Base-by-base conservation (phyloP, 1,139 yeast genomes). In the Protomyces macrosporus region DNA sequence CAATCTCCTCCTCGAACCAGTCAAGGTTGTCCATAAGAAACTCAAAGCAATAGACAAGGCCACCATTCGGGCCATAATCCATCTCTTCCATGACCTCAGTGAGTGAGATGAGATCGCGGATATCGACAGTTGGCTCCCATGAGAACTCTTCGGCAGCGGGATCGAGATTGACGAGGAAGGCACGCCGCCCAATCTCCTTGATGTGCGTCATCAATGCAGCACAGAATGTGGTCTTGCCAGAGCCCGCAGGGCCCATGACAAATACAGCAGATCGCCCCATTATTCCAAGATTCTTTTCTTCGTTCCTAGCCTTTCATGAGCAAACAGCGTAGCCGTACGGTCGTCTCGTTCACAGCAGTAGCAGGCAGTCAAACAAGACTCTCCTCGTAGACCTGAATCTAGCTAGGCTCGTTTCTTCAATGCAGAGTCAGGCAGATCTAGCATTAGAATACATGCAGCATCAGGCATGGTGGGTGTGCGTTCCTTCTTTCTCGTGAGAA, bases 211-310 rank as follows among this genome's bases (percentile, higher is more conserved):
- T 87, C 67, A 93, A 82, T 12, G 96, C 80, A 72, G 88, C 88
- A 77, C 98, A 91, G 73, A 93, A 93, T 0, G 98, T 90, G 59
- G 90, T 84, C 75, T 86, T 93, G 9, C 98, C 98, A 12, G 88
- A 98, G 45, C 98, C 98, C 0, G 98, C 98, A 14, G 98, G 98
- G 0, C 98, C 98, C 69, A 93, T 76, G 2, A 93, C 96, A 69
- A 93, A 77, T n/a, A 90, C 95, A 65, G 98, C 98, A 1, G 90
- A 96, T 76, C 97, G 80, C 3, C 97, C 90, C 98, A 93, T 93
- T 45, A 10, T 37, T 37, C 42, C 10, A 3, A 37, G 42, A 10
- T n/a, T n/a, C 42, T 37, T n/a, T n/a, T 10, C n/a, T 10, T 10
- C n/a, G n/a, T n/a, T 37, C 42, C 42, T 37, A n/a, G n/a, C n/a